Base-by-base conservation (phyloP, 345 rosid species). In the Hibiscus mutabilis region DNA sequence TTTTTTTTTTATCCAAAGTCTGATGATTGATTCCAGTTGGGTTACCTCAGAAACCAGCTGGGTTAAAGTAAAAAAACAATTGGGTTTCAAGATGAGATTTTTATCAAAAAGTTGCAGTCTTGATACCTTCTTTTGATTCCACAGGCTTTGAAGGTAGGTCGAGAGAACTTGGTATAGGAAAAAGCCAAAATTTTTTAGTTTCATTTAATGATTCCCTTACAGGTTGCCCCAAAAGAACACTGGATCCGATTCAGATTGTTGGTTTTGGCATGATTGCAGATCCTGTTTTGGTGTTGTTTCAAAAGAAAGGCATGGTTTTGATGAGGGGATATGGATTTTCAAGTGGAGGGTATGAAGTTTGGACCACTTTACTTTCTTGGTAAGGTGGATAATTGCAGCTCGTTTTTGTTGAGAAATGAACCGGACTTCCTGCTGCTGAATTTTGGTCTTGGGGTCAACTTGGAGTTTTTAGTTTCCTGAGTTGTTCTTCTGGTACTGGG, bases 21-120 rank as follows among this genome's bases (percentile, higher is more conserved):
- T 82, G 80, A 84, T 85, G 62, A 79, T 82, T 86, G 89, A 79
- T 80, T 84, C 90, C 85, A 80, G 82, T 82, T 86, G 86, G 80
- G 79, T 82, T 71, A 72, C 12, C 72, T 77, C 72, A 75, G 71
- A 80, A 78, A 70, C 82, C 85, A 82, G 74, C 74, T 82, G 83
- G 76, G 86, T 74, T 63, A 63, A 60, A 66, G 25, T 49, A 42
- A 70, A 71, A 72, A 70, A 70, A 72, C 12, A 76, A 68, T 66
- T 74, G 46, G 14, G 58, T 67, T 53, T 70, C 71, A 72, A 77
- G 70, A 74, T 81, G 70, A 71, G 71, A 29, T 33, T 63, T 70
- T 64, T 12, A 65, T 71, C 3, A 21, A 55, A 80, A 87, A 79
- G 79, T 76, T 76, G 59, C 80, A 24, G 10, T 72, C 76, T 79